phyloP scores from a whole-genome alignment of 495 filamentous ascomycete genomes.

The Lasiosphaeriaceae sp. region DNA sequence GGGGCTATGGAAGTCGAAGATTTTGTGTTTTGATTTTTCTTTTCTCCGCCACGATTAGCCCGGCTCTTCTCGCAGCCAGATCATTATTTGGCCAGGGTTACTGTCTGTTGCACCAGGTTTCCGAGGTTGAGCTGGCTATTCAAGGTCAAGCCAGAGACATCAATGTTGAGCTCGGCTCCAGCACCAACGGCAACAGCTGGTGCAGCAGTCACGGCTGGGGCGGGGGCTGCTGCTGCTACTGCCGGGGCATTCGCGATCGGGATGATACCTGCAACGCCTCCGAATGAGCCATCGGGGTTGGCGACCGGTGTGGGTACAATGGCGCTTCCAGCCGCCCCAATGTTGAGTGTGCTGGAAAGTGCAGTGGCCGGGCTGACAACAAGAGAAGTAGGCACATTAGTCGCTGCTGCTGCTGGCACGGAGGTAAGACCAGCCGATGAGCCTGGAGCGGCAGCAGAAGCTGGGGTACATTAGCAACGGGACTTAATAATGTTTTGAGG shows the following conservation, averaged over 20 bases:
- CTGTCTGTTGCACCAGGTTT: conserved; percentile 27
- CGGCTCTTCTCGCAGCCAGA: background rate
- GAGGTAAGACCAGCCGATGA: background rate
- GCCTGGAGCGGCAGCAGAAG: background rate
- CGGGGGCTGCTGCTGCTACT: conserved; percentile 7
- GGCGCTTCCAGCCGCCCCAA: background rate
- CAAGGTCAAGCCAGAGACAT: conserved; percentile 30
- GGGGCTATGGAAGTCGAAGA: too few relatives aligned
- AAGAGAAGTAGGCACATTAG: background rate
- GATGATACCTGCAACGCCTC: conserved; percentile 17
- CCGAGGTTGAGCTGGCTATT: conserved; percentile 32
- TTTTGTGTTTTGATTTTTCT: background rate
- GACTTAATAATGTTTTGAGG: too few relatives aligned
- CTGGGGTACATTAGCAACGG: too few relatives aligned
- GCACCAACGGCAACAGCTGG: conserved; percentile 23
- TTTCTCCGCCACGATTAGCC: too few relatives aligned
- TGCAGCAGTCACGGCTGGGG: conserved; percentile 18
- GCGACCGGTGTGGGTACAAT: conserved; percentile 2
- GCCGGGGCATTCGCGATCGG: conserved; percentile 14
- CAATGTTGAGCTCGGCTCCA: conserved; percentile 17
- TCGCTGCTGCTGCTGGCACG: background rate
- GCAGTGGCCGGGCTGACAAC: background rate
- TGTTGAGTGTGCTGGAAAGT: conserved; percentile 4
- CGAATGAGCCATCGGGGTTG: conserved; percentile 18
- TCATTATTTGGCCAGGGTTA: background rate